Evolutionary conservation across 1,284 basidiomycete species (phyloP).

Genomic region (Boletus holoroseus): DNA sequence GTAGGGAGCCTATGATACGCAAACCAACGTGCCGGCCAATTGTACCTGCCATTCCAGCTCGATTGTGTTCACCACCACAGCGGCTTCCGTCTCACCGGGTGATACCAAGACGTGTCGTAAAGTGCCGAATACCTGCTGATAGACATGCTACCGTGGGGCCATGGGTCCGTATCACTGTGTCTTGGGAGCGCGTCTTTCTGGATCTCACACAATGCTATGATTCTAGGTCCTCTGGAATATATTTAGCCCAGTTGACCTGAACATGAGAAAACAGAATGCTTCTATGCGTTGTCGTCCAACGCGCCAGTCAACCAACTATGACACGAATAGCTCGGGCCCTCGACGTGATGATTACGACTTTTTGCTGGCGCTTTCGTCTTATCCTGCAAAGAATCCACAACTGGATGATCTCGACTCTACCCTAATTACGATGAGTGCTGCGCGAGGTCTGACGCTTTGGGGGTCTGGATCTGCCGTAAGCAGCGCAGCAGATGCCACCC

Average conservation of each 20-base stretch:
- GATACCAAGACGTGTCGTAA: slow-evolving; percentile 39
- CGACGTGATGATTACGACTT: slow-evolving; percentile 44
- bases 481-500: neutral
- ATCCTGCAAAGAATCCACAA: slow-evolving; percentile 32
- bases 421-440: slow-evolving; percentile 38
- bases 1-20: slow-evolving; percentile 34
- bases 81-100: slow-evolving; percentile 48
- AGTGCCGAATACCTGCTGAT: slow-evolving; percentile 41
- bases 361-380: slow-evolving; percentile 37
- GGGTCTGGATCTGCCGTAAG: slow-evolving; percentile 11
- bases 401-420: slow-evolving; percentile 41
- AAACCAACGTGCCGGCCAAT: slow-evolving; percentile 37
- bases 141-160: slow-evolving; percentile 47
- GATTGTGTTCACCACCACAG: slow-evolving; percentile 33
- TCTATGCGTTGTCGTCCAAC: slow-evolving; percentile 29
- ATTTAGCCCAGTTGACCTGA: slow-evolving; percentile 38
- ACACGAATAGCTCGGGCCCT: slow-evolving; percentile 8
- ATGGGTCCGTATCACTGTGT: slow-evolving; percentile 41
- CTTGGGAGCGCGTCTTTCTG: neutral
- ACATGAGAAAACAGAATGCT: slow-evolving; percentile 34
- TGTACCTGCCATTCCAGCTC: slow-evolving; percentile 29
- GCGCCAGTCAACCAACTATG: slow-evolving; percentile 18
- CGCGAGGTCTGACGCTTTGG: slow-evolving; percentile 43
- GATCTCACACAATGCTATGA: slow-evolving; percentile 8
- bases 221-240: slow-evolving; percentile 44